Evolutionary conservation across 257 asterid species (phyloP), one percentile per base, ranked within the genome.

Genomic region (Coffea eugenioides): DNA sequence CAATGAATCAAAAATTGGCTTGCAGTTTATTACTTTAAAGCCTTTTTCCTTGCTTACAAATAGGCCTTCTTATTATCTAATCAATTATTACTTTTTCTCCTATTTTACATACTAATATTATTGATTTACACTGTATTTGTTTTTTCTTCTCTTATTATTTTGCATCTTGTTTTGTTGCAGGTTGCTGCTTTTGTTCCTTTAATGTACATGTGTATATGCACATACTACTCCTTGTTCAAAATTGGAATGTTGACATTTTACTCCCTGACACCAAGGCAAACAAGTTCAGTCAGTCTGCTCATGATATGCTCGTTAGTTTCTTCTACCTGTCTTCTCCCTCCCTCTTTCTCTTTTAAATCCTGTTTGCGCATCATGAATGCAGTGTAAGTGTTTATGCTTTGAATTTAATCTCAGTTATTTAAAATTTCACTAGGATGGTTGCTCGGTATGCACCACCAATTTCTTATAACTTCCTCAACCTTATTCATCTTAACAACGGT

Each of bases 251-350:
- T 92, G 83, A 91, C 92, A 73, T 92, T 94, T 83, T 94, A 91
- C 80, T 91, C 91, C 25, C 82, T 92, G 62, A 91, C 97, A 57
- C 97, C 97, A 69, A 76, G 89, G 79, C 98, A 91, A 86, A 92
- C 98, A 80, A 94, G 92, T 80, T 88, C 98, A 43, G 98, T 92
- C 83, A 92, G 96, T 88, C 88, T 94, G 94, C 94, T 94, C 65
- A 92, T 92, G 98, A 94, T 94, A 84, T 94, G 97, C 97, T 90
- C 97, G 98, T 92, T 92, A 11, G 94, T 85, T 41, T 82, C 75
- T 64, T 67, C 68, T 51, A 36, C 52, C 10, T 49, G 65, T 66
- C 65, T 76, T 51, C 51, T 52, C 62, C 62, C 20, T 48, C 65
- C 73, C 49, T 61, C 79, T 62, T 14, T 62, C 43, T 62, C 21